Base-by-base conservation (phyloP, 345 rosid genomes). In the Euphorbia tirucalli region DNA sequence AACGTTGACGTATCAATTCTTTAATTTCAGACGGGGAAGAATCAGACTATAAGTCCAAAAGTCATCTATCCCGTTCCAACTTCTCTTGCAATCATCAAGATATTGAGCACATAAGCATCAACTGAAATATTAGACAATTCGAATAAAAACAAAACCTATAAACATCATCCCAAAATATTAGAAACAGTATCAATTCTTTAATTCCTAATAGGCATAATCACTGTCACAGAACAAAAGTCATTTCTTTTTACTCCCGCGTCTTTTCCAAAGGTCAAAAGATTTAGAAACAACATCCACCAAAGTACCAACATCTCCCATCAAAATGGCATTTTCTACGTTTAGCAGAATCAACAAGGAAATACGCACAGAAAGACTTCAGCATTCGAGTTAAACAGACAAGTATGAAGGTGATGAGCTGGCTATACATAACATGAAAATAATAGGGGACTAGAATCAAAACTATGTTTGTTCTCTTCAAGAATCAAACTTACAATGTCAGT, bases 401-500 rank as follows among this genome's bases (percentile, higher is more conserved):
- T 24, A 7, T 30, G 46, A 71, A 61, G 46, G 9, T 39, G 15
- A 28, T 15, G 19, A 28, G 21, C 0, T 10, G 11, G 49, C 16
- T 46, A 48, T 30, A 28, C 21, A 43, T 66, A 27, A 18, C 56
- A 44, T 48, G 39, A 32, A 60, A 31, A 32, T 30, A 61, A 59
- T 59, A 15, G 64, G 32, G 39, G 2, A 28, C 0, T 13, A 28
- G n/a, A 16, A 16, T n/a, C 11, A 52, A 56, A 56, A 16, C 4
- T 24, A 27, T 14, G 0, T 44, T 35, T 1, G 15, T 1, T 9
- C 28, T 44, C 3, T 54, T 14, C 3, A 71, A n/a, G 15, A 3
- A 65, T 74, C 58, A 71, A 64, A 78, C 87, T 68, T 83, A 92
- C 98, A 70, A 95, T 92, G 69, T 95, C 97, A 55, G 97, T 95